These are phyloP conservation scores for Apiospora kogelbergensis DNA, from an alignment of 2,329 filamentous ascomycete genomes.

Conservation along the genomic window DNA sequence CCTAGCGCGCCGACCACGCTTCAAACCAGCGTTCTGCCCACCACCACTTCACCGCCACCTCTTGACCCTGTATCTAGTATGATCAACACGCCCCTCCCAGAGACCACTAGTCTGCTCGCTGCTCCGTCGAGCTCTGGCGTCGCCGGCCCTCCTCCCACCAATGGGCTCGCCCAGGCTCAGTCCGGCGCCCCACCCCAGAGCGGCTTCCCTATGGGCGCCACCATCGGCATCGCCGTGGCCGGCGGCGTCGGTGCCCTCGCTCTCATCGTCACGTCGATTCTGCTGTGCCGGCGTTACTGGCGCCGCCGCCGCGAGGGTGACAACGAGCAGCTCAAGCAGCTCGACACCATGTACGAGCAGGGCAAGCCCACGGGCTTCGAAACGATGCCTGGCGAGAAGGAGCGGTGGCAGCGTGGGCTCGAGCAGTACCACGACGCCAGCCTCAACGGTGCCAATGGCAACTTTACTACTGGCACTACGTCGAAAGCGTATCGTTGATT, in stretches of 20 bases:
- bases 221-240: constrained; percentile 27
- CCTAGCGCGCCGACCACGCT: background rate
- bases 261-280: constrained; percentile 23
- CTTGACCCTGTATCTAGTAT: background rate
- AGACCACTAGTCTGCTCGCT: background rate
- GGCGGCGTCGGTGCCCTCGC: constrained; percentile 27
- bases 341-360: constrained; percentile 30
- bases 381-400: constrained; percentile 25
- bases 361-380: constrained; percentile 25
- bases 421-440: constrained; percentile 25
- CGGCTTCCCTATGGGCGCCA: constrained; percentile 23
- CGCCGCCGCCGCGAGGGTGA: constrained; percentile 28
- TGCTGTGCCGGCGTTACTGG: constrained; percentile 30
- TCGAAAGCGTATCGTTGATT: background rate
- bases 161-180: constrained; percentile 21
- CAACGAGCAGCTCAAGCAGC: constrained; percentile 24
- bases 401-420: constrained; percentile 30
- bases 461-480: background rate
- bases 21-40: background rate
- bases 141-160: constrained; percentile 12
- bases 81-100: constrained; percentile 2
- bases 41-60: background rate
- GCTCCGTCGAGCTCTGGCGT: background rate
- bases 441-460: background rate
- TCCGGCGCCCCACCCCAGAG: constrained; percentile 11